Evolutionary conservation across 805 yeast genomes (phyloP).

Genomic region (Wickerhamiella domercqiae): DNA sequence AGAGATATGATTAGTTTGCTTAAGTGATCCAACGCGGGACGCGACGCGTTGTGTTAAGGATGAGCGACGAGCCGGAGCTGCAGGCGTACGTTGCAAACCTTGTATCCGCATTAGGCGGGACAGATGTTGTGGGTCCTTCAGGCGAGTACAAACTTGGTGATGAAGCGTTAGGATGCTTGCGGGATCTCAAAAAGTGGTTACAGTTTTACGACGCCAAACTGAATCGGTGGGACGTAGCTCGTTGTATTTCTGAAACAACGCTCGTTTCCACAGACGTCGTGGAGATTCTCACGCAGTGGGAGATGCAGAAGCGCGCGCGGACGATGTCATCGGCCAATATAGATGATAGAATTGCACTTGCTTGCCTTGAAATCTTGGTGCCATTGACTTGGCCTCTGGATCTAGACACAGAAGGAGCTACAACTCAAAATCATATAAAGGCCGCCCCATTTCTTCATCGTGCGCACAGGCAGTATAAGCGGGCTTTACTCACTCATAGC

Average conservation of each 20-base stretch:
- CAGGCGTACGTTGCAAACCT: conserved; percentile 62
- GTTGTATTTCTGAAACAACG: conserved; percentile 71
- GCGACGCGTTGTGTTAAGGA: not conserved
- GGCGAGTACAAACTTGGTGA: conserved; percentile 65
- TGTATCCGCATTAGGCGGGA: conserved; percentile 84
- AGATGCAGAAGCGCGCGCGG: conserved; percentile 21
- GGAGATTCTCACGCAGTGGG: conserved; percentile 65
- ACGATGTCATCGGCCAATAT: conserved; percentile 17
- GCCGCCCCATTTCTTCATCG: conserved; percentile 46
- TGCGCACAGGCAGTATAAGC: conserved; percentile 59
- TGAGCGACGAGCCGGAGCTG: conserved; percentile 20
- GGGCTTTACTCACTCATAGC: conserved; percentile 40
- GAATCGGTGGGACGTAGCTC: conserved; percentile 63
- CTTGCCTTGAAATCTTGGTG: conserved; percentile 66
- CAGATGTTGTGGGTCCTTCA: conserved; percentile 42
- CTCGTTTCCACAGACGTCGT: conserved; percentile 58
- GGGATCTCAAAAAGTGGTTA: conserved; percentile 81
- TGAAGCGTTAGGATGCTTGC: conserved; percentile 72
- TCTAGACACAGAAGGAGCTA: conserved; percentile 39
- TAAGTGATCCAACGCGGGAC: not conserved
- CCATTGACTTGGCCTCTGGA: conserved; percentile 77
- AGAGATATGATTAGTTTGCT: no score
- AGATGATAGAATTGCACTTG: conserved; percentile 48
- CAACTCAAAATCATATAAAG: conserved; percentile 37
- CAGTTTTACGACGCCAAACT: conserved; percentile 63